Base-by-base conservation (phyloP, 2,329 filamentous ascomycete genomes). In the Penicillium vulpinum region DNA sequence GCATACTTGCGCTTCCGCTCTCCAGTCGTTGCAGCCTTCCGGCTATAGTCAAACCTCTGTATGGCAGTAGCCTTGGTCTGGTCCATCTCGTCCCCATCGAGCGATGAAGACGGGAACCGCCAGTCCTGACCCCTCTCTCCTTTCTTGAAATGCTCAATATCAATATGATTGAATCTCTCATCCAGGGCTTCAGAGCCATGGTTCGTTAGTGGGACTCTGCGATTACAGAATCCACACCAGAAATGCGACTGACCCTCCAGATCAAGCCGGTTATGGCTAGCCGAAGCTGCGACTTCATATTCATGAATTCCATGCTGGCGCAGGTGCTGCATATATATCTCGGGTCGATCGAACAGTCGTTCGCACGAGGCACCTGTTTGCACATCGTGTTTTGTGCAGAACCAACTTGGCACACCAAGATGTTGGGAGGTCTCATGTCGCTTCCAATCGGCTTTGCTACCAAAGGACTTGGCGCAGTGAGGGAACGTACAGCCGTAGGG, bases 371-470 rank as follows among this genome's bases (percentile, higher is more conserved):
- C 45, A 5, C 62, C 64, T 38, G 72, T 65, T 7, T 61, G 22
- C 16, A 50, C n/a, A 38, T 67, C 62, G 7, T 62, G 69, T 29
- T 81, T 73, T 29, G 83, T 78, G 69, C 92, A 96, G 29, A 83
- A 84, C 86, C 89, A 96, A 46, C 82, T 81, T 67, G 92, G 88
- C 6, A 83, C 73, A 57, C 88, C 84, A 59, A 84, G 85, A 70
- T 96, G 92, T 67, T 93, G 89, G 16, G 84, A 86, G 62, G 86
- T 88, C 68, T 97, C 93, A 67, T 97, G 92, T 1, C 92, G 85
- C 70, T 95, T 96, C 92, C 86, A 97, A 73, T 97, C 92, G 57
- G 91, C 92, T 70, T 96, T 96, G 73, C 89, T 92, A n/a, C 92
- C 92, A 64, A 96, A 96, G 0, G 71, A 79, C 68, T 91, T 92